Evolutionary conservation across 2,329 filamentous ascomycete genomes (phyloP), one percentile per base, ranked within the genome.

Genomic region (Akanthomyces muscarius): DNA sequence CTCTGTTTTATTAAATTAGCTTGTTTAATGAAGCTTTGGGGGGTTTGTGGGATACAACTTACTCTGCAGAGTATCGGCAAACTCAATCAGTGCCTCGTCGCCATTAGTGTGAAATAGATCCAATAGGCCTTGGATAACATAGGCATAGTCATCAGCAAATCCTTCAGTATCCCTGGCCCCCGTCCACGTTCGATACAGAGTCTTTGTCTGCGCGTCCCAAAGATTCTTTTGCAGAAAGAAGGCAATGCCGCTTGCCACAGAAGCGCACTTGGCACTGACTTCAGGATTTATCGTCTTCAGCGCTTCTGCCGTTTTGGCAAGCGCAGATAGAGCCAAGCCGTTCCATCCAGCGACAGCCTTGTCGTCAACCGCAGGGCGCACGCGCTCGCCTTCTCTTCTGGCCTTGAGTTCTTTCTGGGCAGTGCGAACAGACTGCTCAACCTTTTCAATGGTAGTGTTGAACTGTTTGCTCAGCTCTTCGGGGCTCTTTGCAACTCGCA

Each of bases 81-180:
- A 96, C 65, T 88, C 79, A 5, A 97, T 80, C 77, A 90, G 91
- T 50, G 78, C 77, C 67, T 89, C 87, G 63, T 97, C 87, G 65
- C 89, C 89, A 0, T 91, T 97, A 0, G 89, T 85, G 73, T 94
- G 88, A 72, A 96, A 96, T 33, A 98, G 83, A 68, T 93, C 89
- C 63, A 98, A 79, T 1, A 97, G 80, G 0, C 92, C 94, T 56
- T 89, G 86, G 56, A 92, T 90, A 47, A 98, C 74, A 74, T 94
- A 97, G 3, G 94, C 92, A 72, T 98, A 98, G 76, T 99, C 95
- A 69, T 98, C 95, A 1, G 94, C 91, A 74, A 98, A 96, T 0
- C 86, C 93, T 45, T 82, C 81, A 21, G 86, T 81, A 33, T 88
- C 87, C 10, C 86, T 81, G 2, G 81, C 79, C 66, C 85, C 82